Evolutionary conservation across 306 rosid species (phyloP).

Genomic region (Trichosanthes truncata): DNA sequence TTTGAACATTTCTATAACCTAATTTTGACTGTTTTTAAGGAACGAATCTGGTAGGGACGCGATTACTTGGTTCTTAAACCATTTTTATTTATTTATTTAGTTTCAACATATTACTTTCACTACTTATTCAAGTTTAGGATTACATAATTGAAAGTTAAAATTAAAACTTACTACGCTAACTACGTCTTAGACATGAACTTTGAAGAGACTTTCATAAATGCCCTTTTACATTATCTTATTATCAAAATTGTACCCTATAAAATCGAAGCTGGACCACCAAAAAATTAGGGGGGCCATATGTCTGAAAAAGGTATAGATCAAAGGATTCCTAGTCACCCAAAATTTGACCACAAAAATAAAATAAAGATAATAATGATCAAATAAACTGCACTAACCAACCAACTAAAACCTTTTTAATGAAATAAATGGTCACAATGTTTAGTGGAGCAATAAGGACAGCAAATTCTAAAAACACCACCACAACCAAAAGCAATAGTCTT

Average conservation of each 20-base stretch:
- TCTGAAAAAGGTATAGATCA: not conserved
- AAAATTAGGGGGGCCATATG: not conserved
- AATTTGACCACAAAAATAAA: not conserved
- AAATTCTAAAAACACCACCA: not conserved
- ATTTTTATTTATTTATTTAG: no score
- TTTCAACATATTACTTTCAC: no score
- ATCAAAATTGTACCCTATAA: not conserved
- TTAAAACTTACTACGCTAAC: not conserved
- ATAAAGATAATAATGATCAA: not conserved
- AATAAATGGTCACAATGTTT: not conserved
- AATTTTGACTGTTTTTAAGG: no score
- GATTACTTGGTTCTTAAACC: no score
- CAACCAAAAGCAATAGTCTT: not conserved
- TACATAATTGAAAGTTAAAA: not conserved
- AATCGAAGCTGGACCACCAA: not conserved
- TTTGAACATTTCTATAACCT: no score
- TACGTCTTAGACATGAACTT: no score
- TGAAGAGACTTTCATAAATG: not conserved
- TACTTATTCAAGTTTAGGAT: no score
- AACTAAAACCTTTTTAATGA: not conserved
- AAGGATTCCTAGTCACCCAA: not conserved
- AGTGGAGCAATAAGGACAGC: slow-evolving; percentile 6
- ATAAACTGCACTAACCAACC: not conserved
- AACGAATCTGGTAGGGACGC: no score
- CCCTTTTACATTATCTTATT: not conserved